Percentiles rank a stretch among this genome's conserved stretches.
Conservation (phyloP, 169 alveolate genomes). For the Plasmodium blacklocki region DNA sequence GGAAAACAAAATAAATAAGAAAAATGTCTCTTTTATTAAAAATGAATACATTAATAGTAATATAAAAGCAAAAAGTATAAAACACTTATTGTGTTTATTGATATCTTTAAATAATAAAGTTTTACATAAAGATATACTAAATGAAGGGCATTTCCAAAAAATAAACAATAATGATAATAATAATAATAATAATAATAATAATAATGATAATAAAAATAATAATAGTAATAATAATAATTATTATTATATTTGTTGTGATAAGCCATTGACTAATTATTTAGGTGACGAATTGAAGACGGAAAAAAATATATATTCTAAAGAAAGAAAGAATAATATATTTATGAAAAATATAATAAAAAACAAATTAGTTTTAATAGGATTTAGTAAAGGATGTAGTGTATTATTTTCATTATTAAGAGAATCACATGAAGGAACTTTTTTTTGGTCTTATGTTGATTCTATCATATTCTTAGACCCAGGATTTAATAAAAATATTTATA, state of each 20-base stretch:
- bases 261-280: too few relatives aligned
- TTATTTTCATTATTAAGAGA: conserved; percentile 43
- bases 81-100: conserved; percentile 29
- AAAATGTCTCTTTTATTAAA: background rate
- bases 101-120: conserved; percentile 25
- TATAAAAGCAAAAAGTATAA: conserved; percentile 21
- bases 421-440: conserved; percentile 15
- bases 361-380: conserved; percentile 46
- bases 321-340: background rate
- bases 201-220: background rate
- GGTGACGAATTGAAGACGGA: too few relatives aligned
- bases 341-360: background rate
- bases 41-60: background rate
- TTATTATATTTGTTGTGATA: background rate
- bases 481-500: conserved; percentile 33
- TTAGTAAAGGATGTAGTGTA: conserved; percentile 71
- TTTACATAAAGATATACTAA: background rate
- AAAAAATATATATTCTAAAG: background rate
- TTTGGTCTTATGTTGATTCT: conserved; percentile 25
- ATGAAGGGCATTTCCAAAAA: background rate
- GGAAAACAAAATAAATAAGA: background rate
- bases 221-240: background rate
- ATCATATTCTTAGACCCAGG: conserved; percentile 53
- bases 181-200: background rate
- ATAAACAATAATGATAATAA: background rate